A percentile compares a stretch with the other conserved stretches of the same genome.
Conservation (phyloP, 2,329 filamentous ascomycete species). For the Claviceps quebecensis region DNA sequence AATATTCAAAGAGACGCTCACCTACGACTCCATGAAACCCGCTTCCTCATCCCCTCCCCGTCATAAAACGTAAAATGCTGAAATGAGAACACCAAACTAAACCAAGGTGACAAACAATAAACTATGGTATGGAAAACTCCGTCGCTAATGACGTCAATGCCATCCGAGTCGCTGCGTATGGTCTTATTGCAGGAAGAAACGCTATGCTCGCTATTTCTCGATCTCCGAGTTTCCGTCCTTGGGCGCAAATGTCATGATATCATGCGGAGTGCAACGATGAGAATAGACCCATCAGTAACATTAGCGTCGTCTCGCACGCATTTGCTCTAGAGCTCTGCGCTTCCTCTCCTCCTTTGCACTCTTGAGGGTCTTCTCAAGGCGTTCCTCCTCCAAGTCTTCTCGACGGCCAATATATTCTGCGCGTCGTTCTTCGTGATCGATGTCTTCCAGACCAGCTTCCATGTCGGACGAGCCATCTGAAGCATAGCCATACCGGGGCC, state of each 20-base stretch:
- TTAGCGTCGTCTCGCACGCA: conserved; percentile 18
- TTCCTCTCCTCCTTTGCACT: conserved; percentile 46
- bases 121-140: conserved; percentile 17
- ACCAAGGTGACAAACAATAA: background rate
- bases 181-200: background rate
- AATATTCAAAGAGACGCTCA: background rate
- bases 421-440: conserved; percentile 55
- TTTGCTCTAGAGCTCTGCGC: conserved; percentile 25
- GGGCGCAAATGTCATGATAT: background rate
- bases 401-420: conserved; percentile 48
- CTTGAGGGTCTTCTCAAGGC: conserved; percentile 46
- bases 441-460: conserved; percentile 62
- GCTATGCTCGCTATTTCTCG: background rate
- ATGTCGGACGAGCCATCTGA: conserved; percentile 61
- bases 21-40: background rate
- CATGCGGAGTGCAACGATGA: background rate
- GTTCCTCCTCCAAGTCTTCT: conserved; percentile 53
- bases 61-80: background rate
- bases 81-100: background rate
- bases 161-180: background rate
- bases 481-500: conserved; percentile 38
- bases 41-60: background rate
- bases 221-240: background rate
- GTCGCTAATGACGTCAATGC: conserved; percentile 22
- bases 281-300: background rate